Conservation (phyloP, 1,284 basidiomycete genomes). For the Laetiporus sulphureus region DNA sequence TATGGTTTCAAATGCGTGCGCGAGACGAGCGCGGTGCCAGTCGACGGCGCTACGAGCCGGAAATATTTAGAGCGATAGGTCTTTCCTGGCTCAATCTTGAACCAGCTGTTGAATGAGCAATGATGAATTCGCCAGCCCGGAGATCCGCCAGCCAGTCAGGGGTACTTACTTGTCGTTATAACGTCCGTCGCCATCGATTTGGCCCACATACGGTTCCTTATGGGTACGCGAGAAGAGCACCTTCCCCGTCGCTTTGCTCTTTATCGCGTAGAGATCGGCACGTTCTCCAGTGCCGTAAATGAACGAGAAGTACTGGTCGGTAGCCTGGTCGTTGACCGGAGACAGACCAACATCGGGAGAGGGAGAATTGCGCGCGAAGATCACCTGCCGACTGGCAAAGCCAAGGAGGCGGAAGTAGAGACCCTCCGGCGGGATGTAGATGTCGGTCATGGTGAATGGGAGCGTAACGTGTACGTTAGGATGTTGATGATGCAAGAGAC, state of each 20-base stretch:
- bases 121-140: too few species aligned
- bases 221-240: constrained; percentile 5
- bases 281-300: constrained; percentile 4
- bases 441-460: too few species aligned
- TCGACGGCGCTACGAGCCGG: too few species aligned
- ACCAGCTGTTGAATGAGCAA: too few species aligned
- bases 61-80: too few species aligned
- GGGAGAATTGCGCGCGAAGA: constrained; percentile 6
- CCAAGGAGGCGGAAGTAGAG: constrained; percentile 9
- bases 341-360: constrained; percentile 4
- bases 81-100: too few species aligned
- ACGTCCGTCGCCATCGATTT: constrained; percentile 4
- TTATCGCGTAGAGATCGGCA: constrained; percentile 5
- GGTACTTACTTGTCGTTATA: constrained; percentile 8
- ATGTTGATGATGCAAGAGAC: too few species aligned
- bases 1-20: too few species aligned
- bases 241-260: constrained; percentile 5
- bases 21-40: too few species aligned
- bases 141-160: too few species aligned
- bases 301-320: constrained; percentile 11
- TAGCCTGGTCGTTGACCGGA: background rate
- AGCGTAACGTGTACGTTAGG: too few species aligned
- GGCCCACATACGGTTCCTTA: constrained; percentile 1
- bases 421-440: constrained; percentile 9
- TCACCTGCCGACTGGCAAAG: constrained; percentile 5